A percentile compares a stretch with the other conserved stretches of the same genome.
These are phyloP conservation scores for Dactylonectria estremocensis DNA, from an alignment of 2,329 filamentous ascomycete genomes.

Conservation along the genomic window DNA sequence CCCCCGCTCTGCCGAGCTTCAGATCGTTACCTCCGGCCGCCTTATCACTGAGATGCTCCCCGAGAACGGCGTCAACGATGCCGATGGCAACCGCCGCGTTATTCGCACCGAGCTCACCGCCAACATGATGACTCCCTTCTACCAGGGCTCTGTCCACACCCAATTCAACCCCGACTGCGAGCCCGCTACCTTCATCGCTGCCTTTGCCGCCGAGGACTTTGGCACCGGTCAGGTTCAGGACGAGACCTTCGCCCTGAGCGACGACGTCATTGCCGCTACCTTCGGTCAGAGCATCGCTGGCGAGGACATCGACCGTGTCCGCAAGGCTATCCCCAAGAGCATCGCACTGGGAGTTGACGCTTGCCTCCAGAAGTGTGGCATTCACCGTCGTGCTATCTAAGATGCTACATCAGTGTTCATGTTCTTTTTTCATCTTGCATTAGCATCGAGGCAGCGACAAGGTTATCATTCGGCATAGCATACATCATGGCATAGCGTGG, in stretches of 20 bases:
- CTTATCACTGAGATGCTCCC: slow-evolving; percentile 67
- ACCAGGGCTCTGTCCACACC: slow-evolving; percentile 68
- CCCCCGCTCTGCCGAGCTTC: slow-evolving; percentile 67
- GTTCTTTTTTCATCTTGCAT: neutral
- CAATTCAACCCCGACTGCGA: slow-evolving; percentile 71
- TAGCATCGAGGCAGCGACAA: neutral
- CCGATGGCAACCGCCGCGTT: slow-evolving; percentile 56
- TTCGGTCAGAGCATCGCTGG: slow-evolving; percentile 63
- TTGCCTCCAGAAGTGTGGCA: slow-evolving; percentile 58
- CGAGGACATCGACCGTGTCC: slow-evolving; percentile 62
- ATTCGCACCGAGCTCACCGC: slow-evolving; percentile 58
- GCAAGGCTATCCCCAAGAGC: slow-evolving; percentile 58
- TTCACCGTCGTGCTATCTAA: slow-evolving; percentile 58
- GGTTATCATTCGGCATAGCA: neutral
- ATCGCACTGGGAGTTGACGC: slow-evolving; percentile 67
- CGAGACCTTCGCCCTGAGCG: slow-evolving; percentile 62
- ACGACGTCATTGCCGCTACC: slow-evolving; percentile 62
- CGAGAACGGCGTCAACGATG: slow-evolving; percentile 63
- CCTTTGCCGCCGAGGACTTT: slow-evolving; percentile 66
- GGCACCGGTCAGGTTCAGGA: slow-evolving; percentile 66
- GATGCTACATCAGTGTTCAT: neutral
- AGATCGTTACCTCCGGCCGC: slow-evolving; percentile 64
- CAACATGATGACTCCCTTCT: slow-evolving; percentile 68
- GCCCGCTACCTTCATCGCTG: slow-evolving; percentile 64
- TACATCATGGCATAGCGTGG: neutral